A percentile compares a stretch with the other conserved stretches of the same genome.
Conservation (phyloP, 495 filamentous ascomycete species). For the Aspergillus leporis region DNA sequence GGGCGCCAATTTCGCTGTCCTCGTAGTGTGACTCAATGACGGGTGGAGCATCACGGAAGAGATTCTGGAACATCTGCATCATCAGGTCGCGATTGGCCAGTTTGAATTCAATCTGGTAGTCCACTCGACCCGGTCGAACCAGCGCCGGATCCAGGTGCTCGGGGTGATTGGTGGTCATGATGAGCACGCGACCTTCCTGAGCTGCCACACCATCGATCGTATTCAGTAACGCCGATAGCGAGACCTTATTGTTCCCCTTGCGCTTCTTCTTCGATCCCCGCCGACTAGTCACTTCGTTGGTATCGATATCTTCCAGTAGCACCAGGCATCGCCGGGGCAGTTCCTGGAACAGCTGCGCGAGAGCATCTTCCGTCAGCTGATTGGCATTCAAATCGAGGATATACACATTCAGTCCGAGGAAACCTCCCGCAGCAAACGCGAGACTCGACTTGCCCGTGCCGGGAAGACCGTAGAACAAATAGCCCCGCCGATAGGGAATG, state of each 20-base stretch:
- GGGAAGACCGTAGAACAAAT: conserved; percentile 38
- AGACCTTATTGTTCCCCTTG: conserved; percentile 34
- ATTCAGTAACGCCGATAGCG: conserved; percentile 79
- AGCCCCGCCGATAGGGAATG: conserved; percentile 39
- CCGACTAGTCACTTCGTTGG: conserved; percentile 52
- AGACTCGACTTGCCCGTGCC: conserved; percentile 41
- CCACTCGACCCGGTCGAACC: conserved; percentile 73
- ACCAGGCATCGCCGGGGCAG: conserved; percentile 34
- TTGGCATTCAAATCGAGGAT: conserved; percentile 8
- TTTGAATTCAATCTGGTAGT: conserved; percentile 68
- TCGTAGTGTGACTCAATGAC: conserved; percentile 51
- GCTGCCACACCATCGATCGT: conserved; percentile 80
- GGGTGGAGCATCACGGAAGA: conserved; percentile 44
- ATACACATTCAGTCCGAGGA: conserved; percentile 13
- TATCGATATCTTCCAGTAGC: conserved; percentile 40
- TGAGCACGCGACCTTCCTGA: conserved; percentile 75
- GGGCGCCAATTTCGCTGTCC: background rate
- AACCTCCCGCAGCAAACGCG: conserved; percentile 10
- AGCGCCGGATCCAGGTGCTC: conserved; percentile 74
- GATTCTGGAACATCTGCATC: conserved; percentile 38
- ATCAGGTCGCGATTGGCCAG: conserved; percentile 51
- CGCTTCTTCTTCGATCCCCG: conserved; percentile 32
- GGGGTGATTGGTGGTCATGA: conserved; percentile 84
- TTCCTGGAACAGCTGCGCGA: conserved; percentile 62
- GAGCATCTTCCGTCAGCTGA: conserved; percentile 53